Conservation (phyloP, 495 filamentous ascomycete species). For the Pseudevernia furfuracea region DNA sequence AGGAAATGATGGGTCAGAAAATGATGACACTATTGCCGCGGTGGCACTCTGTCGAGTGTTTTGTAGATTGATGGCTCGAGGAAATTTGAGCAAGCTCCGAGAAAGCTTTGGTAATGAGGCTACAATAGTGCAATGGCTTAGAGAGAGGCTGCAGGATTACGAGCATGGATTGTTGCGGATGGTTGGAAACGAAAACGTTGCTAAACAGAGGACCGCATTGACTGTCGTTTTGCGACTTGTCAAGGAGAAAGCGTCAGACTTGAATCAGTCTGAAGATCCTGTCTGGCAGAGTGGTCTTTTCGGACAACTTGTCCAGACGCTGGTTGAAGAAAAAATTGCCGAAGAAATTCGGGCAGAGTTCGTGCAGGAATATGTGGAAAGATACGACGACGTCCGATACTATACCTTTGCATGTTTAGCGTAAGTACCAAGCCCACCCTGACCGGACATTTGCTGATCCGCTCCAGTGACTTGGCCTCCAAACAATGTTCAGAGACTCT, state of each 20-base stretch:
- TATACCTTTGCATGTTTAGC: constrained; percentile 63
- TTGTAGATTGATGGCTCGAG: constrained; percentile 68
- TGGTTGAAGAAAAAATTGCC: constrained; percentile 51
- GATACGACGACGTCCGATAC: constrained; percentile 78
- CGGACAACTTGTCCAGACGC: constrained; percentile 48
- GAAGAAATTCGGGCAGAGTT: constrained; percentile 61
- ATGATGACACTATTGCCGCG: constrained; percentile 49
- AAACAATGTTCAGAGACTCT: constrained; percentile 21
- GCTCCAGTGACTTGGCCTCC: constrained; percentile 6
- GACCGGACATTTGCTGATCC: constrained; percentile 5
- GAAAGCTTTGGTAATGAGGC: constrained; percentile 62
- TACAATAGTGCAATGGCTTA: constrained; percentile 72
- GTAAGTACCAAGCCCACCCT: constrained; percentile 41
- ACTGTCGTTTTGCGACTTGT: constrained; percentile 75
- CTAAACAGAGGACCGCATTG: constrained; percentile 50
- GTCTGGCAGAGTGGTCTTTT: constrained; percentile 60
- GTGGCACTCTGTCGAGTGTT: constrained; percentile 88
- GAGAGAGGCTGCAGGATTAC: constrained; percentile 63
- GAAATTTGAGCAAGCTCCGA: constrained; percentile 56
- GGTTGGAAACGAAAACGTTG: constrained; percentile 44
- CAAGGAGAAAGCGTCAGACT: constrained; percentile 62
- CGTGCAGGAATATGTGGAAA: constrained; percentile 63
- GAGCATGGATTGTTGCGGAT: constrained; percentile 47
- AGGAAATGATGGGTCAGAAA: constrained; percentile 35
- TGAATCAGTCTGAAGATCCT: constrained; percentile 51